phyloP scores from a whole-genome alignment of 2,329 filamentous ascomycete species.

The Fonsecaea multimorphosa region DNA sequence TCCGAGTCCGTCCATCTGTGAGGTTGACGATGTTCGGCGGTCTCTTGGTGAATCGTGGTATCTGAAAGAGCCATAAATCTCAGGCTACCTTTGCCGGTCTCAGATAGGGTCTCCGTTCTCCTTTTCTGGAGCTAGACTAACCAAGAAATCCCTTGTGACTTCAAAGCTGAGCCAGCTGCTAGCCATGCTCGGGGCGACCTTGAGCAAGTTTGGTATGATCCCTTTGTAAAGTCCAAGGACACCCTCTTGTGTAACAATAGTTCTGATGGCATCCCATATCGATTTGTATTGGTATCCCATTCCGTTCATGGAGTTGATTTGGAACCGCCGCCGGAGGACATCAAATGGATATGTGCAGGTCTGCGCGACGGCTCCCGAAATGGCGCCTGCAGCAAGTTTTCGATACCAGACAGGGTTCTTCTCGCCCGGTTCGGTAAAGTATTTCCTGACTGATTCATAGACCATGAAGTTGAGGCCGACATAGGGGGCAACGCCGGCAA shows the following conservation, averaged over 20 bases:
- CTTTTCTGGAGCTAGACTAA: slow-evolving; percentile 47
- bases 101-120: slow-evolving; percentile 35
- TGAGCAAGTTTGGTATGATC: slow-evolving; percentile 91
- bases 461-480: slow-evolving; percentile 99
- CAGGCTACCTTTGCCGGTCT: slow-evolving; percentile 5
- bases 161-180: slow-evolving; percentile 98
- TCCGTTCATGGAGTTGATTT: slow-evolving; percentile 98
- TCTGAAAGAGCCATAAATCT: neutral
- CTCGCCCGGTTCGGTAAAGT: slow-evolving; percentile 85
- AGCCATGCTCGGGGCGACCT: slow-evolving; percentile 98
- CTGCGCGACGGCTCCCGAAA: slow-evolving; percentile 95
- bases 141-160: slow-evolving; percentile 83
- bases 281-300: slow-evolving; percentile 96
- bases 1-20: neutral
- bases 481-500: slow-evolving; percentile 94
- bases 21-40: neutral
- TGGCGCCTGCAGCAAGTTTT: slow-evolving; percentile 86
- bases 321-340: slow-evolving; percentile 90
- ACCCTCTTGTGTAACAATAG: slow-evolving; percentile 85
- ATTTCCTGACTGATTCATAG: slow-evolving; percentile 85
- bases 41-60: neutral
- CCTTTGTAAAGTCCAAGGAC: slow-evolving; percentile 90
- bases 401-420: slow-evolving; percentile 78
- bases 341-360: slow-evolving; percentile 98
- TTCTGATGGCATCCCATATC: slow-evolving; percentile 78